Conservation (phyloP, 2,329 filamentous ascomycete genomes). For the Fusarium proliferatum region DNA sequence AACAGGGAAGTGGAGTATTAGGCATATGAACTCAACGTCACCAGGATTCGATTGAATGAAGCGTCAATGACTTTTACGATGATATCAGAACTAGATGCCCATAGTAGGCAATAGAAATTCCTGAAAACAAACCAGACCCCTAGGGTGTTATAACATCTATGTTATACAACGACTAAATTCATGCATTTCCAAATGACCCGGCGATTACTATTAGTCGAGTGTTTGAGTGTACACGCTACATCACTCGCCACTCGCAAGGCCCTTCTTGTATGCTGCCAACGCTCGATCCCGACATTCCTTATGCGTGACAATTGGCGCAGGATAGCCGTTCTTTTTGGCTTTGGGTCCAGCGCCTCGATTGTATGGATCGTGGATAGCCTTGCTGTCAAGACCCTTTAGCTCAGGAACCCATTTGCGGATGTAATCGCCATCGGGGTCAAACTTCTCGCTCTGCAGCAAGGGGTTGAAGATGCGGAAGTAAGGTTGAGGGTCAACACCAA, state of each 20-base stretch:
- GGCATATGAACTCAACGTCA: neutral
- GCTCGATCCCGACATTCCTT: slow-evolving; percentile 74
- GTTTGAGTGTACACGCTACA: slow-evolving; percentile 2
- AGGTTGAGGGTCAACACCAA: slow-evolving; percentile 85
- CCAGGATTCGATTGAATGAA: neutral
- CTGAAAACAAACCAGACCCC: neutral
- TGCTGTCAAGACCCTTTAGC: slow-evolving; percentile 70
- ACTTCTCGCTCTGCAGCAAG: slow-evolving; percentile 84
- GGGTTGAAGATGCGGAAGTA: slow-evolving; percentile 95
- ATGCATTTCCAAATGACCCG: neutral
- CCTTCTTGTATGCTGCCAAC: slow-evolving; percentile 75
- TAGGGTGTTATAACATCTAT: neutral
- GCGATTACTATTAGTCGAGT: neutral
- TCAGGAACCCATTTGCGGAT: slow-evolving; percentile 88
- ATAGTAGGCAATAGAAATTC: neutral
- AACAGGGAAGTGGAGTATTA: neutral
- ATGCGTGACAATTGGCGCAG: slow-evolving; percentile 79
- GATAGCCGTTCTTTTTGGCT: slow-evolving; percentile 77
- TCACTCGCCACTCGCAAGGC: slow-evolving; percentile 45
- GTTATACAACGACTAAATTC: neutral
- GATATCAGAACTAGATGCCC: neutral
- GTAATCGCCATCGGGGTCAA: slow-evolving; percentile 81
- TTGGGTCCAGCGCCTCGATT: slow-evolving; percentile 67
- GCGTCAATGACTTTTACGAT: neutral
- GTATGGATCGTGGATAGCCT: slow-evolving; percentile 85